Percentiles rank a stretch among this genome's conserved stretches.
These are phyloP conservation scores for Pyronema omphalodes DNA, from an alignment of 495 filamentous ascomycete species.

Conservation along the genomic window DNA sequence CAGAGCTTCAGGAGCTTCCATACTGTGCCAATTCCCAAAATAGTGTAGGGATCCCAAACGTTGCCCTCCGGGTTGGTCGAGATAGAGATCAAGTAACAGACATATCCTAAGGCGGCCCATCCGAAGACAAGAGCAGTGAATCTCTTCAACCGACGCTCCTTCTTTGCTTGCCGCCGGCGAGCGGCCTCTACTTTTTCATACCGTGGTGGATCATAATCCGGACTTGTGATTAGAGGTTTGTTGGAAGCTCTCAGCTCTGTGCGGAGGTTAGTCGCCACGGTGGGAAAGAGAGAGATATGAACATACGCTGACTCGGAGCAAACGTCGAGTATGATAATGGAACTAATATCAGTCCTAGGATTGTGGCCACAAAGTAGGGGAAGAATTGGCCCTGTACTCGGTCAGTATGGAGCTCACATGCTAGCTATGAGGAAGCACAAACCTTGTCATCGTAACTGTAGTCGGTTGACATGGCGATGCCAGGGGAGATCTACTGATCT, in stretches of 20 bases:
- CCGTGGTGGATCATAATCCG: conserved; percentile 67
- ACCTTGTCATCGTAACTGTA: conserved; percentile 96
- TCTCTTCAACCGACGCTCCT: conserved; percentile 78
- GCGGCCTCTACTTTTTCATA: conserved; percentile 66
- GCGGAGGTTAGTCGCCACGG: conserved; percentile 9
- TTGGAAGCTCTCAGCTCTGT: conserved; percentile 36
- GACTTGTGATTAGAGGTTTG: conserved; percentile 45
- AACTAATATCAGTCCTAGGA: conserved; percentile 69
- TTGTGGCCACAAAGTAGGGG: conserved; percentile 91
- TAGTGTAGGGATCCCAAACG: conserved; percentile 92
- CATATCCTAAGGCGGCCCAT: conserved; percentile 72
- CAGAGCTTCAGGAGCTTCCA: conserved; percentile 14
- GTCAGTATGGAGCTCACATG: not conserved
- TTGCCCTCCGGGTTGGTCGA: conserved; percentile 33
- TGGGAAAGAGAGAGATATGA: conserved; percentile 26
- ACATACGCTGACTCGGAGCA: conserved; percentile 19
- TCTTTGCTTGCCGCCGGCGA: conserved; percentile 73
- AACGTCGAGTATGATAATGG: conserved; percentile 63
- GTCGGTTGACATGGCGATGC: conserved; percentile 67
- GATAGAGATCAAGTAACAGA: conserved; percentile 74
- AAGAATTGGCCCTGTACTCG: conserved; percentile 73
- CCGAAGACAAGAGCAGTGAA: conserved; percentile 54
- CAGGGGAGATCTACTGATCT: conserved; percentile 1
- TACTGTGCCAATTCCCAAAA: conserved; percentile 68
- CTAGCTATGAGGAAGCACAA: conserved; percentile 7